A percentile compares a stretch with the other conserved stretches of the same genome.
These are phyloP conservation scores for Diaporthe vexans DNA, from an alignment of 2,329 filamentous ascomycete genomes.

Conservation along the genomic window DNA sequence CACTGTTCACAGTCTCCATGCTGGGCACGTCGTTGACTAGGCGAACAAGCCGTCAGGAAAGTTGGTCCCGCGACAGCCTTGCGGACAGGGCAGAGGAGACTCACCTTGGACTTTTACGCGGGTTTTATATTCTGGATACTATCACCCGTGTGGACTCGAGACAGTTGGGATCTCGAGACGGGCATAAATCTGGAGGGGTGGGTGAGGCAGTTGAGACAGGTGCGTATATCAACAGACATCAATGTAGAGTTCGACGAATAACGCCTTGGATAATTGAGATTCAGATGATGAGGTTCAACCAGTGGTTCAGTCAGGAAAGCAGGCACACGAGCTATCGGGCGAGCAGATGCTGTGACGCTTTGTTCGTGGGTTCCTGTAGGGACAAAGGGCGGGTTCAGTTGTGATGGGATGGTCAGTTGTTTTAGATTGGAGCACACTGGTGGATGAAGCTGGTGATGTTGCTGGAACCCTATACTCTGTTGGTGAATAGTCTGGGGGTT, in stretches of 20 bases:
- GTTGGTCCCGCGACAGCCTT: not conserved
- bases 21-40: conserved; percentile 47
- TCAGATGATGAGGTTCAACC: conserved; percentile 43
- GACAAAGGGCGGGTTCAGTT: not conserved
- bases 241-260: conserved; percentile 57
- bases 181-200: conserved; percentile 71
- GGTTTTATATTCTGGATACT: conserved; percentile 68
- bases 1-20: conserved; percentile 59
- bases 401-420: not conserved
- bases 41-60: not conserved
- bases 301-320: conserved; percentile 18
- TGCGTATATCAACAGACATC: conserved; percentile 72
- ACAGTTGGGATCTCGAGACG: conserved; percentile 68
- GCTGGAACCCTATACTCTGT: not conserved
- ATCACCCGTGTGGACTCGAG: conserved; percentile 68
- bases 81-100: not conserved
- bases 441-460: not conserved
- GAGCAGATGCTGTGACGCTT: not conserved
- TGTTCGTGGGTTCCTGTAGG: not conserved
- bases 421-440: not conserved
- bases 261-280: conserved; percentile 34
- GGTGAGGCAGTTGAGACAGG: conserved; percentile 68
- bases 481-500: not conserved
- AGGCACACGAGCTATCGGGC: not conserved
- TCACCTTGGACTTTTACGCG: conserved; percentile 47